These are phyloP conservation scores for Telopea speciosissima DNA, from an alignment of 177 flowering plant genomes.

Conservation along the genomic window DNA sequence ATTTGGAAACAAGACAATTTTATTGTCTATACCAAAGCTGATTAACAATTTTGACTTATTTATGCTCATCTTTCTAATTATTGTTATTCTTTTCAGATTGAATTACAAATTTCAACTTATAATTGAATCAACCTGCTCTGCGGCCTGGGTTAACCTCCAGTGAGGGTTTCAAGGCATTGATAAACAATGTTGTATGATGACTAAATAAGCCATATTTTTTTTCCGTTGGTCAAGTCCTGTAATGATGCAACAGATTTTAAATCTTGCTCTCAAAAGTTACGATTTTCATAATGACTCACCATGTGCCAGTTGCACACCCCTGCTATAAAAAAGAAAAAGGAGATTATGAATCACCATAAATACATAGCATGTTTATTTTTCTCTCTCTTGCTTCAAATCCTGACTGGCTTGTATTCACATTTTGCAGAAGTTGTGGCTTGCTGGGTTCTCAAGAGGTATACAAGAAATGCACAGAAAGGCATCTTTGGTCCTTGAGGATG, in stretches of 20 bases:
- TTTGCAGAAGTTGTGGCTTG: slow-evolving; percentile 94
- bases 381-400: not conserved
- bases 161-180: not conserved
- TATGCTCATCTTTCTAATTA: not conserved
- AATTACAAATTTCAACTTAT: no score
- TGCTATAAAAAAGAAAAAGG: no score
- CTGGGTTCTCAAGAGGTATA: slow-evolving; percentile 93
- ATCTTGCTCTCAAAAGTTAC: not conserved
- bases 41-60: not conserved
- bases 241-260: not conserved
- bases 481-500: slow-evolving; percentile 94
- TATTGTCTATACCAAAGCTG: no score
- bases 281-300: not conserved
- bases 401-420: slow-evolving; percentile 12
- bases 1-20: not conserved
- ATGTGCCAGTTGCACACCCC: no score
- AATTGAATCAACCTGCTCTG: not conserved
- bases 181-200: not conserved
- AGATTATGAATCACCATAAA: not conserved
- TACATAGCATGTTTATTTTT: not conserved
- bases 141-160: not conserved
- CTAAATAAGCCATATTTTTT: not conserved
- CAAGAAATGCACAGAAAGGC: slow-evolving; percentile 98
- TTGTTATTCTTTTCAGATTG: no score
- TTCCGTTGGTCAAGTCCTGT: not conserved